These are phyloP conservation scores for Boechera divaricarpa DNA, from an alignment of 345 rosid genomes.

Conservation along the genomic window DNA sequence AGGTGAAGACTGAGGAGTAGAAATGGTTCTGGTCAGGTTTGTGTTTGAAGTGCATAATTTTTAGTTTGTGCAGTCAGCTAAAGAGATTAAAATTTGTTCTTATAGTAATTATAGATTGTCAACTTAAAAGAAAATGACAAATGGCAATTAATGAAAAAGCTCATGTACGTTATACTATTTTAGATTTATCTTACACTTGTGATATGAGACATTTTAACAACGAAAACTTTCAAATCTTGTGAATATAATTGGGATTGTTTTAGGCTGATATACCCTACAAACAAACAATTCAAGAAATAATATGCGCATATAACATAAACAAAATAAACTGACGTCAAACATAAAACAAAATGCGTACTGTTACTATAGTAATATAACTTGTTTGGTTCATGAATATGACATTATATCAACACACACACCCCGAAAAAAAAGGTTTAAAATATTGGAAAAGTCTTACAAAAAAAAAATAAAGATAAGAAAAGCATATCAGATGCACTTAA, in stretches of 20 bases:
- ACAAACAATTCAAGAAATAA: neutral
- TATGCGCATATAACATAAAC: neutral
- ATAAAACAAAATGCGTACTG: slow-evolving; percentile 4
- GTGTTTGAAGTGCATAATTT: neutral
- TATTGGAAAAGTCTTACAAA: slow-evolving; percentile 15
- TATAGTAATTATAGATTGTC: no score
- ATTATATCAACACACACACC: slow-evolving; percentile 29
- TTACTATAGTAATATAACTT: slow-evolving; percentile 12
- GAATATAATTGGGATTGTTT: neutral
- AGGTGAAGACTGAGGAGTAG: neutral
- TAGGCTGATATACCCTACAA: no score
- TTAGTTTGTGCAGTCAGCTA: neutral
- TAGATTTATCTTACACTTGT: neutral
- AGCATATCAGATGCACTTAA: neutral
- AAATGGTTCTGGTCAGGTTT: neutral
- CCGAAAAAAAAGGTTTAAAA: slow-evolving; percentile 22
- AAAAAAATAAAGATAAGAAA: neutral
- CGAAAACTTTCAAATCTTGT: no score
- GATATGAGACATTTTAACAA: neutral
- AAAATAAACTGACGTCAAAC: neutral
- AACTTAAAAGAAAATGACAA: neutral
- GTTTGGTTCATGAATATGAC: slow-evolving; percentile 39
- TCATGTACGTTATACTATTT: neutral
- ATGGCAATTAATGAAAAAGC: neutral
- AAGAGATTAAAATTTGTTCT: neutral